phyloP scores from a whole-genome alignment of 1,284 basidiomycete genomes.

The Irpex sp. region DNA sequence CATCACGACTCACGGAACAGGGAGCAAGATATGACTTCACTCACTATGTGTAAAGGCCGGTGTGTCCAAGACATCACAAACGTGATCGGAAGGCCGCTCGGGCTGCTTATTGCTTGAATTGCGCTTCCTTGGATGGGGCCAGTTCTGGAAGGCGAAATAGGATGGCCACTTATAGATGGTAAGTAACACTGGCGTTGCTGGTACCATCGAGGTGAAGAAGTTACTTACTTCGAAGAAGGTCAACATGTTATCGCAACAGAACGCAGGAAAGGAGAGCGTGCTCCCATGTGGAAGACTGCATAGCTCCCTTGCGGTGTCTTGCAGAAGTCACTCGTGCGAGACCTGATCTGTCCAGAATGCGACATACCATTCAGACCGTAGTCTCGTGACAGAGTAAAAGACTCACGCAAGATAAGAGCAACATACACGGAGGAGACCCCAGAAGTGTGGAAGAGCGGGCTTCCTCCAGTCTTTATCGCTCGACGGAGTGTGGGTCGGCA shows the following conservation, averaged over 20 bases:
- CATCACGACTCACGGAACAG: no score
- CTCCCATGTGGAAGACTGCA: background rate
- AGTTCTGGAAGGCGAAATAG: background rate
- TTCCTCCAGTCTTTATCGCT: background rate
- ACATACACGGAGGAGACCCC: background rate
- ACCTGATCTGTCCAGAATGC: background rate
- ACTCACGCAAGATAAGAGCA: background rate
- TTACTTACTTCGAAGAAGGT: background rate
- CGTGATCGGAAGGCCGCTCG: no score
- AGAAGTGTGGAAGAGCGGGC: background rate
- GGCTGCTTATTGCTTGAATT: background rate
- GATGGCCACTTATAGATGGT: background rate
- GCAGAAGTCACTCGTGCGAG: background rate
- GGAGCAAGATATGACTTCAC: no score
- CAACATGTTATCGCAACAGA: background rate
- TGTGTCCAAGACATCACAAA: no score
- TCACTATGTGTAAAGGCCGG: no score
- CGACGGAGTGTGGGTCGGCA: background rate
- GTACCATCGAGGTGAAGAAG: background rate
- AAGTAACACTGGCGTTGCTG: background rate
- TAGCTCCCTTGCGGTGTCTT: background rate
- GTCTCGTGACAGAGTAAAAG: background rate
- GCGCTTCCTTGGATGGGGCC: background rate
- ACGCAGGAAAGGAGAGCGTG: background rate
- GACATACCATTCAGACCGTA: background rate